A percentile compares a stretch with the other conserved stretches of the same genome.
Evolutionary conservation across 31 red algal species (phyloP).

Genomic region (Odonthalia washingtoniensis): DNA sequence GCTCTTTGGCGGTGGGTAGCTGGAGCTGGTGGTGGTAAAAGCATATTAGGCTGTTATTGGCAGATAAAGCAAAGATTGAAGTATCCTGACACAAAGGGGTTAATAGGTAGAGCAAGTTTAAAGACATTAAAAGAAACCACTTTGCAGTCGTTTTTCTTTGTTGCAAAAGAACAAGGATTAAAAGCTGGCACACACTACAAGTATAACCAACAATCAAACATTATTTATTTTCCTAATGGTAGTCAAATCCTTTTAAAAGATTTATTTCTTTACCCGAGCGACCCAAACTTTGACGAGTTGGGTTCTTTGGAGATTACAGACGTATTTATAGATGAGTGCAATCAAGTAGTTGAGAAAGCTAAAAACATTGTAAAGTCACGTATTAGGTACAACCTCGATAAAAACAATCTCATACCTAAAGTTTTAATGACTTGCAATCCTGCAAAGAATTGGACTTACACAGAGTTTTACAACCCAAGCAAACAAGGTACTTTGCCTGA

Average conservation of each 20-base stretch:
- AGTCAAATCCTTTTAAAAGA: not conserved
- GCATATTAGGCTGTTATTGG: not conserved
- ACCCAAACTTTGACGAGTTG: not conserved
- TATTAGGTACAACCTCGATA: not conserved
- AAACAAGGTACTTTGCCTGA: not conserved
- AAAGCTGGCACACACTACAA: not conserved
- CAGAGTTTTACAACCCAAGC: not conserved
- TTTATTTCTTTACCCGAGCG: not conserved
- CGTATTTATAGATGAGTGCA: conserved; percentile 1
- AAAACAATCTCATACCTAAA: not conserved
- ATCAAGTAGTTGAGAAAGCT: conserved; percentile 1
- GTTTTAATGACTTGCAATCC: not conserved
- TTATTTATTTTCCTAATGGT: not conserved
- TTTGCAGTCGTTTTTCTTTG: not conserved
- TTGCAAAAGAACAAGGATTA: not conserved
- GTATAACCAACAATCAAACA: not conserved
- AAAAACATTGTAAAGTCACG: not conserved
- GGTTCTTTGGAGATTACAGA: not conserved
- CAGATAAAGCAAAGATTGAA: not conserved
- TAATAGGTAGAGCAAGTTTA: not conserved
- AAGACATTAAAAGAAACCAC: conserved; percentile 6
- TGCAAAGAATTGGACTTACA: conserved; percentile 1
- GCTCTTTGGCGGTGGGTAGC: not conserved
- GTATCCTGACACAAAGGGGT: not conserved
- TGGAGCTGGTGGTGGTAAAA: conserved; percentile 1